phyloP scores from a whole-genome alignment of 176 grass and related monocot genomes.

The Oryza punctata region DNA sequence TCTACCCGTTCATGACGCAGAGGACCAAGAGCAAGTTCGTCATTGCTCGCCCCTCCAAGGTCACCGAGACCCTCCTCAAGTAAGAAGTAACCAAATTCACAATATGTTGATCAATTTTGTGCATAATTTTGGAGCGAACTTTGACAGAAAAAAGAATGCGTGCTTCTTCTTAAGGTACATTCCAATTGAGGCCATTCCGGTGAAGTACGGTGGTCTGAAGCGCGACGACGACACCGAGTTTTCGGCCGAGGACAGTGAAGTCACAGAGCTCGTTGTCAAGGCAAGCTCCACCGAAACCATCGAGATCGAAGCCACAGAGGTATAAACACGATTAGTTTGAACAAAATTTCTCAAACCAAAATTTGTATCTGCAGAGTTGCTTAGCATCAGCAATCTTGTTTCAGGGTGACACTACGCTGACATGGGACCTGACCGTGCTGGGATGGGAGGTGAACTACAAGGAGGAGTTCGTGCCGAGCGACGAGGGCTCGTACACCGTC shows the following conservation, averaged over 20 bases:
- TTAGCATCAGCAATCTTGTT: background rate
- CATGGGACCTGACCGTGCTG: slow-evolving; percentile 83
- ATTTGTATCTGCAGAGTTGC: background rate
- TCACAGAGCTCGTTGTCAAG: slow-evolving; percentile 65
- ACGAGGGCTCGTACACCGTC: slow-evolving; percentile 88
- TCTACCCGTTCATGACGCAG: slow-evolving; percentile 94
- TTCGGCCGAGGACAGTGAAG: slow-evolving; percentile 42
- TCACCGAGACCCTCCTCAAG: slow-evolving; percentile 91
- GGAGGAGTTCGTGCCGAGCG: slow-evolving; percentile 86
- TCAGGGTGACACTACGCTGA: slow-evolving; percentile 62
- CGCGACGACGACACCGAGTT: slow-evolving; percentile 69
- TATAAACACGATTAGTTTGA: slow-evolving; percentile 15
- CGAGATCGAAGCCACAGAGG: slow-evolving; percentile 70
- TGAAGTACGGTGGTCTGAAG: slow-evolving; percentile 89
- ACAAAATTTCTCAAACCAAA: background rate
- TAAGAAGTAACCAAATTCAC: slow-evolving; percentile 33
- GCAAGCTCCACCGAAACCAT: slow-evolving; percentile 58
- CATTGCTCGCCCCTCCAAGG: slow-evolving; percentile 70
- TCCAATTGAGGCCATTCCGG: slow-evolving; percentile 71
- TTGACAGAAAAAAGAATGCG: background rate
- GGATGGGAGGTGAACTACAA: slow-evolving; percentile 98
- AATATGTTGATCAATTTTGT: background rate
- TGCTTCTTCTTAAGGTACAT: slow-evolving; percentile 62
- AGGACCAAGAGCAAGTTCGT: slow-evolving; percentile 98
- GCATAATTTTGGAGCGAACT: background rate